phyloP scores from a whole-genome alignment of 805 yeast species.

The Lipomyces chichibuensis region DNA sequence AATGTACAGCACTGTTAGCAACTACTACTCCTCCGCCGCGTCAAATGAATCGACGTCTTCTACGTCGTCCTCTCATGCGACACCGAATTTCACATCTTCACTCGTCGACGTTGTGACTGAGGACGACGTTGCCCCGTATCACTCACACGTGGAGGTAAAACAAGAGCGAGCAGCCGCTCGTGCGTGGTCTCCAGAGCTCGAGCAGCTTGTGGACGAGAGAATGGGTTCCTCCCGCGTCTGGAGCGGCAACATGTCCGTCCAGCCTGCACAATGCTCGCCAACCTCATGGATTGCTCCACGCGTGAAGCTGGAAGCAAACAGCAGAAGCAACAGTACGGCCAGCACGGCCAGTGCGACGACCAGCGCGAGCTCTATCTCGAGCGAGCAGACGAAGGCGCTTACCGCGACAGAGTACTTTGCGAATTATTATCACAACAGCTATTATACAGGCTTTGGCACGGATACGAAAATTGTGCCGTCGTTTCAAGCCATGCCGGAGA shows the following conservation, averaged over 20 bases:
- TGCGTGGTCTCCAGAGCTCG: conserved; percentile 4
- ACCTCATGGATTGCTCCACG: neutral
- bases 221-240: neutral
- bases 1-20: neutral
- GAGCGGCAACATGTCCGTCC: neutral
- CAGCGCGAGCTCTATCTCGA: neutral
- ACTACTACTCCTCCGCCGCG: neutral
- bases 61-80: neutral
- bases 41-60: neutral
- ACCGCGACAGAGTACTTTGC: neutral
- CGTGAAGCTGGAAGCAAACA: neutral
- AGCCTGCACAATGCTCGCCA: neutral
- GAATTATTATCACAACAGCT: neutral
- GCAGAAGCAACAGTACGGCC: neutral
- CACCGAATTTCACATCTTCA: neutral
- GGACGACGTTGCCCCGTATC: neutral
- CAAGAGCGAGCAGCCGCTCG: neutral
- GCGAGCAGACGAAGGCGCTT: neutral
- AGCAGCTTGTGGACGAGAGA: conserved; percentile 4
- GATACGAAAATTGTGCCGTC: neutral
- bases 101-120: neutral
- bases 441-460: neutral
- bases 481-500: neutral
- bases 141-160: neutral
- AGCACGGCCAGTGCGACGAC: neutral